Percentiles rank a stretch among this genome's conserved stretches.
Evolutionary conservation across 2,329 filamentous ascomycete species (phyloP).

Genomic region (Alternaria viburni): DNA sequence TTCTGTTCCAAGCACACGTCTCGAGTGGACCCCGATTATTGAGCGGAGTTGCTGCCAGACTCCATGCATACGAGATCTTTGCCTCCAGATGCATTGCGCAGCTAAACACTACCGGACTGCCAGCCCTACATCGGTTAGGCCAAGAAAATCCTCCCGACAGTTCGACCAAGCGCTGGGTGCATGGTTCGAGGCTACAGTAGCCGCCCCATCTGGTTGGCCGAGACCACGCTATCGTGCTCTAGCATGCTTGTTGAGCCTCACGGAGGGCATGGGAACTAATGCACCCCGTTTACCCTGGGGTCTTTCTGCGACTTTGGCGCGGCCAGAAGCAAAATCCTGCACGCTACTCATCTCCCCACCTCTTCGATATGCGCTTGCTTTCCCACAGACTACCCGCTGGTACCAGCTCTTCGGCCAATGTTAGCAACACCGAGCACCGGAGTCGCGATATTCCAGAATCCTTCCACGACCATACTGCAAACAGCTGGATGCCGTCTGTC

Average conservation of each 20-base stretch:
- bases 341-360: constrained; percentile 11
- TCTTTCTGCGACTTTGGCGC: constrained; percentile 11
- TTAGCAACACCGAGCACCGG: background rate
- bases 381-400: constrained; percentile 13
- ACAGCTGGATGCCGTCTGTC: background rate
- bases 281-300: constrained; percentile 30
- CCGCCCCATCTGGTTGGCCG: constrained; percentile 15
- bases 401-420: constrained; percentile 6
- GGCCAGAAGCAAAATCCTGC: constrained; percentile 36
- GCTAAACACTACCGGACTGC: background rate
- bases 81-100: constrained; percentile 7
- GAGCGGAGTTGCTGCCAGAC: constrained; percentile 8
- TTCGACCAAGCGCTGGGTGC: constrained; percentile 23
- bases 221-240: constrained; percentile 21
- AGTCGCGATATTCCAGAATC: constrained; percentile 23
- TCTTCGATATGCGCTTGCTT: constrained; percentile 10
- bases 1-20: background rate
- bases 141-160: constrained; percentile 30
- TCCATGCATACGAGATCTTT: background rate
- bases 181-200: constrained; percentile 3
- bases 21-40: constrained; percentile 1
- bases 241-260: constrained; percentile 39
- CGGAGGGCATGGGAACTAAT: constrained; percentile 29
- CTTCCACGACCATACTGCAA: constrained; percentile 12
- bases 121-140: constrained; percentile 5